Evolutionary conservation across 2,329 filamentous ascomycete genomes (phyloP), one percentile per base, ranked within the genome.

Genomic region (Claviceps sp.): DNA sequence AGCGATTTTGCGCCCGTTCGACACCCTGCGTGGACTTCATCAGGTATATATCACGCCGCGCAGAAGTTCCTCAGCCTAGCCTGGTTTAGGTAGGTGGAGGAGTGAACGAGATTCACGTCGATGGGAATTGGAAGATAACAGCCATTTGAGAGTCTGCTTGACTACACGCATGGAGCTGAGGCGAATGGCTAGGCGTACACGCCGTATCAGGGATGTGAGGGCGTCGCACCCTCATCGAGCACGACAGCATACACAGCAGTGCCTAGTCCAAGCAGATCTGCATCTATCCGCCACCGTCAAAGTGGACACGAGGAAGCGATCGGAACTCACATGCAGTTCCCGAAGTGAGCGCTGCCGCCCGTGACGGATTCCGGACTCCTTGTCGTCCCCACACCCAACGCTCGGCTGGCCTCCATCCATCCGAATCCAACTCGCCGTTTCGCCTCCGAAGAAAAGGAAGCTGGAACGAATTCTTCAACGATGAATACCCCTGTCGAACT

Each of bases 71-170:
- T 37, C 26, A 20, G n/a, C 34, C 49, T 49, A 51, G 30, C 8
- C 54, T 50, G 47, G 36, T 51, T 54, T 55, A 53, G 55, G 55
- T 50, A 56, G 55, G 55, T 57, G 41, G 22, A 22, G 45, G 36
- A n/a, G 4, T 34, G 36, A 51, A 26, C 48, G 26, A n/a, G 18
- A 11, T 49, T 47, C 9, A 30, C 30, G 30, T 30, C 30, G 8
- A 11, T 30, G 11, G 9, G 22, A 26, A 3, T 11, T 30, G 44
- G 8, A 8, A 46, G 44, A 18, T 30, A 45, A 5, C 8, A 4
- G 16, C 13, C 22, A 30, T 14, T 13, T 26, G 44, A 4, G 9
- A 30, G 30, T 11, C 30, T 30, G 9, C 14, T 46, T 18, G 3
- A 34, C 3, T 18, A 3, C 16, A 4, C 18, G 26, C 16, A 20